Evolutionary conservation across 2,329 filamentous ascomycete species (phyloP).

Genomic region (Neofusicoccum kwambonambiense): DNA sequence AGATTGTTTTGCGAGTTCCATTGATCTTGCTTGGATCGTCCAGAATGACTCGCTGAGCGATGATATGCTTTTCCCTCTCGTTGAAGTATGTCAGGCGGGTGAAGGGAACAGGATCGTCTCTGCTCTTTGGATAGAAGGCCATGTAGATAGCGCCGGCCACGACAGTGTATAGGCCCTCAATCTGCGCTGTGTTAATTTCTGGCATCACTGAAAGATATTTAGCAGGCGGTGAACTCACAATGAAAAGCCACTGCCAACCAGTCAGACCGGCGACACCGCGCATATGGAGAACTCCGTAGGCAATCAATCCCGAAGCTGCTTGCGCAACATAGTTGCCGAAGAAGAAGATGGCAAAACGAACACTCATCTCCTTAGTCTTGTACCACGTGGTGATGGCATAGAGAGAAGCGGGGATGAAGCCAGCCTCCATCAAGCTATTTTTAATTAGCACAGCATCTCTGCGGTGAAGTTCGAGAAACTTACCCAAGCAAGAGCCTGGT

Average conservation of each 20-base stretch:
- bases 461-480: neutral
- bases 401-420: constrained; percentile 49
- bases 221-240: constrained; percentile 22
- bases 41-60: constrained; percentile 27
- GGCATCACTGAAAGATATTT: constrained; percentile 24
- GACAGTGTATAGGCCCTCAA: constrained; percentile 34
- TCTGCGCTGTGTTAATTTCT: constrained; percentile 23
- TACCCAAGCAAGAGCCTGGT: constrained; percentile 42
- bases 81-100: constrained; percentile 26
- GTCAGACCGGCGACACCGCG: constrained; percentile 51
- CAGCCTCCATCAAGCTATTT: constrained; percentile 35
- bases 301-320: constrained; percentile 61
- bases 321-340: constrained; percentile 58
- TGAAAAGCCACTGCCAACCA: constrained; percentile 45
- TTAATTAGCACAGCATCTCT: neutral
- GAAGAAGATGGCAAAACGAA: constrained; percentile 60
- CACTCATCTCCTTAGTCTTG: constrained; percentile 58
- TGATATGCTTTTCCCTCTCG: constrained; percentile 30
- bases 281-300: constrained; percentile 60
- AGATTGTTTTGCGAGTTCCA: constrained; percentile 30
- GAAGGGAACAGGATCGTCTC: constrained; percentile 27
- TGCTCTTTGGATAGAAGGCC: constrained; percentile 30
- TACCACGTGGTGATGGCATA: constrained; percentile 58
- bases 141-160: constrained; percentile 33
- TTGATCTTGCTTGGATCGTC: constrained; percentile 31